A percentile compares a stretch with the other conserved stretches of the same genome.
These are phyloP conservation scores for Pelagophyceae sp. DNA, from an alignment of 352 stramenopile genomes.

Conservation along the genomic window DNA sequence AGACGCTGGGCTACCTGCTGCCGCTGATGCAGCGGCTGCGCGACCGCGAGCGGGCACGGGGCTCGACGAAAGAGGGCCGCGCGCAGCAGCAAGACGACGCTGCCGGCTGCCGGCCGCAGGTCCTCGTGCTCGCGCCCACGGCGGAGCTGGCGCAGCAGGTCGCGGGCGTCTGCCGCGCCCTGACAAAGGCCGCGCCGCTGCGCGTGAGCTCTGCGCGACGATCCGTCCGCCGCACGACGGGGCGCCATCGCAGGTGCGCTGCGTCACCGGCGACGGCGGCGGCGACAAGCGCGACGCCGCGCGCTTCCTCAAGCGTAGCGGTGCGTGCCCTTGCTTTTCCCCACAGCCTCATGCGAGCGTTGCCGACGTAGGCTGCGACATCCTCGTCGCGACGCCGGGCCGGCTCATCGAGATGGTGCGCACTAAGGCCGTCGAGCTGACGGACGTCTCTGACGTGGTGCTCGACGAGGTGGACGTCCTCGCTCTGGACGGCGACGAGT, in stretches of 20 bases:
- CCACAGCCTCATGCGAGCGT: no score
- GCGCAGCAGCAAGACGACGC: background rate
- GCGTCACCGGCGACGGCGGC: background rate
- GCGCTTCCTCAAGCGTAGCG: background rate
- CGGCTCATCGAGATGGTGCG: constrained; percentile 56
- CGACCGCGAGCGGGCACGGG: no score
- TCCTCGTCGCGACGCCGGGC: constrained; percentile 63
- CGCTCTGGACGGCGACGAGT: constrained; percentile 61
- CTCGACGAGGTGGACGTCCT: constrained; percentile 71
- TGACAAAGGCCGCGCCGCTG: constrained; percentile 16
- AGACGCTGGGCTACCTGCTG: constrained; percentile 51
- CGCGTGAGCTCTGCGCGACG: background rate
- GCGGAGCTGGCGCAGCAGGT: constrained; percentile 68
- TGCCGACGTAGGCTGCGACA: constrained; percentile 35
- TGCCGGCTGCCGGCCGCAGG: constrained; percentile 37
- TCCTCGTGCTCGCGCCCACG: constrained; percentile 62
- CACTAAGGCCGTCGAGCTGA: constrained; percentile 21
- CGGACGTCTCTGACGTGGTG: constrained; percentile 40
- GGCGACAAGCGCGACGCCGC: constrained; percentile 1
- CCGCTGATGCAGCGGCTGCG: constrained; percentile 38
- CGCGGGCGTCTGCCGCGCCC: constrained; percentile 36
- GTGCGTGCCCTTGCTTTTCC: no score
- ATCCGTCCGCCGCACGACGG: constrained; percentile 28
- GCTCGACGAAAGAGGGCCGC: constrained; percentile 21
- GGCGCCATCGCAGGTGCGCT: constrained; percentile 38